Evolutionary conservation across 441 rosid genomes (phyloP), one percentile per base, ranked within the genome.

Genomic region (Aquilaria agallochum): DNA sequence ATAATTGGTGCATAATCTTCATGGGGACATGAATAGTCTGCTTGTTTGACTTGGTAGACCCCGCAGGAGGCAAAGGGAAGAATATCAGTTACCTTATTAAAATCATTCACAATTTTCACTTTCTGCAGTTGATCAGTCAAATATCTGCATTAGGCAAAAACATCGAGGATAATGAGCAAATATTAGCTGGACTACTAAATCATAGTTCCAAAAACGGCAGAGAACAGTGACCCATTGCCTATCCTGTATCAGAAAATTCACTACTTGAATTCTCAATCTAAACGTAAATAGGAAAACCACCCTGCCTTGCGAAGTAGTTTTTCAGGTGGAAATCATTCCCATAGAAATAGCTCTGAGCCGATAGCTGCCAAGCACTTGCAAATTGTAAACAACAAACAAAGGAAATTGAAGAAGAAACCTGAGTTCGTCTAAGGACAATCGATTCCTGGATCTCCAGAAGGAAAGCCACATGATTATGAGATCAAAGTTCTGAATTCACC

Each of bases 371-470:
- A 34, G 40, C 6, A 34, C 40, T 34, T 34, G 40, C 40, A 34
- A 34, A 34, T 34, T 34, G 40, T 6, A 51, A 4, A 27, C 55
- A 9, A 0, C 8, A 64, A 20, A 52, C 48, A 61, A 2, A 44
- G 57, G 27, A 59, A 63, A 13, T 53, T 53, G 56, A 53, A 34
- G 12, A 31, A 12, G 12, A 55, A 68, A 92, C 99, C 99, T 95
- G 88, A 95, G 97, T 77, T 95, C 97, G 48, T 82, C 89, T 9
- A 92, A 67, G 75, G 99, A 87, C 83, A 95, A 89, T 59, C 98
- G 96, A 86, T 92, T 92, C 83, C 97, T 80, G 67, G 98, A 79
- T 88, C 84, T 83, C 88, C 93, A 92, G 64, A 95, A 95, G 72
- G 91, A 73, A 60, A 83, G 60, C 98, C 98, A 85, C 97, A 95